Evolutionary conservation across 1,284 basidiomycete genomes (phyloP), one percentile per base, ranked within the genome.

Genomic region (Takashimella tepidaria): DNA sequence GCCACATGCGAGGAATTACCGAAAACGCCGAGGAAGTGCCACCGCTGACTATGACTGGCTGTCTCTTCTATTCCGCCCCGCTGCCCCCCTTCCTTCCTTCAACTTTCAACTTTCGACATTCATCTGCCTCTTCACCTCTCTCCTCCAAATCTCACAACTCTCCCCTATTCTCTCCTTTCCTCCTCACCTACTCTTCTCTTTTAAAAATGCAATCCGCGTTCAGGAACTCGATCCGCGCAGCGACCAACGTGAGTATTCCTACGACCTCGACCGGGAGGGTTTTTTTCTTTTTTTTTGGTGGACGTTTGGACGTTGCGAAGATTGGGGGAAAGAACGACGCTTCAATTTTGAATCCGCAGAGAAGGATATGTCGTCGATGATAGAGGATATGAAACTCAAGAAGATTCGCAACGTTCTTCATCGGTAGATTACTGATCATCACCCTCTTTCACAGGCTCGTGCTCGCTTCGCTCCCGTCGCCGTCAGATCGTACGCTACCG

Each of bases 401-500:
- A 22, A 25, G 45, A 12, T 5, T 21, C 19, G 19, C 16, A 46
- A 26, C 3, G n/a, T 40, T 2, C 22, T 23, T 16, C 8, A 5
- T 5, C 2, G 4, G 27, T 26, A 24, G 41, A 44, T 54, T 54
- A 52, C 51, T 56, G 50, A 61, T n/a, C n/a, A n/a, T n/a, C n/a
- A n/a, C n/a, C 54, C 47, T 47, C 8, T 53, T 13, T 10, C 47
- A 19, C 54, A 74, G 72, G 58, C 69, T 58, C 66, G 70, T 58
- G 61, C 71, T 53, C 65, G 69, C 47, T 57, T 70, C 57, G 63
- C 68, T 41, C 64, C 67, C 54, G 61, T 66, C 51, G 81, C 83
- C 58, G 68, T 68, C 62, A 78, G 79, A 72, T 82, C 87, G 65
- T 98, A 98, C 82, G 95, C 95, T 71, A 93, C 95, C 69, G 92